These are phyloP conservation scores for Tritrichomonas musculus DNA, from an alignment of 208 protist species.

Conservation along the genomic window DNA sequence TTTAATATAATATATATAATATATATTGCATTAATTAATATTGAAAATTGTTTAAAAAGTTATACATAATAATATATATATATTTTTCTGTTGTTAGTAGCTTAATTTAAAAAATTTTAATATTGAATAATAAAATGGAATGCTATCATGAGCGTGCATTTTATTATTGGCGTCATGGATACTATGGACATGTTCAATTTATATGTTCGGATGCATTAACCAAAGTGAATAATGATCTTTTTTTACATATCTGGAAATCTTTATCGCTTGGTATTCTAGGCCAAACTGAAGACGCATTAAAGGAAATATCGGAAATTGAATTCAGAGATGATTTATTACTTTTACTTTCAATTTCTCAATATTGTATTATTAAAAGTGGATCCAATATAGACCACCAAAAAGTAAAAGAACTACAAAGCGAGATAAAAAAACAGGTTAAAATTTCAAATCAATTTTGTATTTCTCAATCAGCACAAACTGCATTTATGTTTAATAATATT, in stretches of 20 bases:
- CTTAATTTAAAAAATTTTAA: too few relatives aligned
- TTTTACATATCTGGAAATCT: background rate
- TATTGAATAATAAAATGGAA: too few relatives aligned
- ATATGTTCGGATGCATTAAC: background rate
- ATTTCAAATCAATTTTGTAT: background rate
- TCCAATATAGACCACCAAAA: background rate
- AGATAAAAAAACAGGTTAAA: background rate
- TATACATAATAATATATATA: too few relatives aligned
- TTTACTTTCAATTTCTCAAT: background rate
- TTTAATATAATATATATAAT: too few relatives aligned
- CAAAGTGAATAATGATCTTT: background rate
- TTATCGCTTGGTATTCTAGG: background rate
- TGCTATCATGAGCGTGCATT: background rate
- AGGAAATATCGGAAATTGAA: background rate
- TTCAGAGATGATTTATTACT: background rate
- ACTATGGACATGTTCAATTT: background rate
- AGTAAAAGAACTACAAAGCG: background rate
- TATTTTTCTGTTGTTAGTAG: too few relatives aligned
- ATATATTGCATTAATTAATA: too few relatives aligned
- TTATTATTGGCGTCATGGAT: slow-evolving; percentile 8
- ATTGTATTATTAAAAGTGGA: background rate
- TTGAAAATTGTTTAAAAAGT: too few relatives aligned
- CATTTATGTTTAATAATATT: background rate
- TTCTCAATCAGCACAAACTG: background rate
- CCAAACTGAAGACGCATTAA: background rate